Evolutionary conservation across 495 filamentous ascomycete species (phyloP).

Genomic region (Xylaria flabelliformis): DNA sequence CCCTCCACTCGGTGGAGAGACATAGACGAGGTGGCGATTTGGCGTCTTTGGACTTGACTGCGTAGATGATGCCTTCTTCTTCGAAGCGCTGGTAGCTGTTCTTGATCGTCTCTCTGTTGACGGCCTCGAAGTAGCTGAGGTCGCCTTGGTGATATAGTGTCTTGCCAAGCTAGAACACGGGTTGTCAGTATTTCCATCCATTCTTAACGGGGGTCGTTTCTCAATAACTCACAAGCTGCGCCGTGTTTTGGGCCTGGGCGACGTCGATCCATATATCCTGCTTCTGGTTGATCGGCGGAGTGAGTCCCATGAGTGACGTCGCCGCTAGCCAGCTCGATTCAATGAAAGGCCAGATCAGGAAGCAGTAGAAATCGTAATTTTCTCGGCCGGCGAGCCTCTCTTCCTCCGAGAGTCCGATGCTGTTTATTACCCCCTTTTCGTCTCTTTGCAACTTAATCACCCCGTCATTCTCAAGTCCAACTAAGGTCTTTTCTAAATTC

Average conservation of each 20-base stretch:
- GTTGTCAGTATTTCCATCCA: conserved; percentile 33
- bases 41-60: conserved; percentile 68
- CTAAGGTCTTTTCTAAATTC: conserved; percentile 81
- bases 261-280: conserved; percentile 78
- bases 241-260: conserved; percentile 78
- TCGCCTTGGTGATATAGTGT: conserved; percentile 98
- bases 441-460: conserved; percentile 75
- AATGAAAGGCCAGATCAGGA: conserved; percentile 97
- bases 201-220: background rate
- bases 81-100: conserved; percentile 89
- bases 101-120: conserved; percentile 96
- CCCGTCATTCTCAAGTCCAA: conserved; percentile 76
- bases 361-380: conserved; percentile 98
- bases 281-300: conserved; percentile 67
- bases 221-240: conserved; percentile 70
- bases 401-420: conserved; percentile 72
- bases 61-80: conserved; percentile 85
- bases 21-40: conserved; percentile 64
- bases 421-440: conserved; percentile 60
- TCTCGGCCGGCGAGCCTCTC: conserved; percentile 83
- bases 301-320: conserved; percentile 82
- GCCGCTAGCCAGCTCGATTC: conserved; percentile 91
- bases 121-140: conserved; percentile 94
- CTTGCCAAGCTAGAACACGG: conserved; percentile 75
- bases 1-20: conserved; percentile 80